Conservation (phyloP, 176 grass and related monocot genomes). For the Tillandsia leiboldiana region DNA sequence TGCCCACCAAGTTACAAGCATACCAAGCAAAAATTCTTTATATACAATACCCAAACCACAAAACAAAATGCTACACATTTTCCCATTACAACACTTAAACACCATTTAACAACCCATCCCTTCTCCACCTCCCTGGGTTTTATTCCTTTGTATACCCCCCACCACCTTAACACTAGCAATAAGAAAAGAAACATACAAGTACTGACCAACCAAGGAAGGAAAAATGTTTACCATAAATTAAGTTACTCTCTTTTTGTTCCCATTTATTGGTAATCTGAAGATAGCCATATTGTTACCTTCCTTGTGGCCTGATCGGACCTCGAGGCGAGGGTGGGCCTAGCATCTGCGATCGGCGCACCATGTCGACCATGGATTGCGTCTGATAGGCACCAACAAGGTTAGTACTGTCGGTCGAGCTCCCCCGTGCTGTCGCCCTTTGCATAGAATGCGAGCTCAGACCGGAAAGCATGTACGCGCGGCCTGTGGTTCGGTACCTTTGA, state of each 20-base stretch:
- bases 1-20: no score
- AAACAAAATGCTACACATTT: no score
- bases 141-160: neutral
- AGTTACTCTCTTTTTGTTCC: neutral
- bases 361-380: constrained; percentile 85
- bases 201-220: neutral
- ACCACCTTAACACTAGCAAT: neutral
- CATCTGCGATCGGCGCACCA: constrained; percentile 64
- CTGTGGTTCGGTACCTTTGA: constrained; percentile 56
- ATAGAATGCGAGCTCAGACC: constrained; percentile 88
- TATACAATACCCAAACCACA: no score
- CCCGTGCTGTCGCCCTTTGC: constrained; percentile 81
- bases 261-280: neutral
- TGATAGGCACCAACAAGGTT: constrained; percentile 62
- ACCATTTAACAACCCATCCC: neutral
- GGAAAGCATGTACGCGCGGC: constrained; percentile 77
- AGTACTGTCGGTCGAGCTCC: constrained; percentile 64
- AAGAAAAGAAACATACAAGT: neutral
- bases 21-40: no score
- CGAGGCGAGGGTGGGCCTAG: constrained; percentile 21
- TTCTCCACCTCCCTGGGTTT: neutral
- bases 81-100: no score
- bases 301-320: constrained; percentile 2
- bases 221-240: neutral
- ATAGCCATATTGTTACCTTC: no score